Conservation (phyloP, 2,329 filamentous ascomycete genomes). For the Mollisia scopiformis region DNA sequence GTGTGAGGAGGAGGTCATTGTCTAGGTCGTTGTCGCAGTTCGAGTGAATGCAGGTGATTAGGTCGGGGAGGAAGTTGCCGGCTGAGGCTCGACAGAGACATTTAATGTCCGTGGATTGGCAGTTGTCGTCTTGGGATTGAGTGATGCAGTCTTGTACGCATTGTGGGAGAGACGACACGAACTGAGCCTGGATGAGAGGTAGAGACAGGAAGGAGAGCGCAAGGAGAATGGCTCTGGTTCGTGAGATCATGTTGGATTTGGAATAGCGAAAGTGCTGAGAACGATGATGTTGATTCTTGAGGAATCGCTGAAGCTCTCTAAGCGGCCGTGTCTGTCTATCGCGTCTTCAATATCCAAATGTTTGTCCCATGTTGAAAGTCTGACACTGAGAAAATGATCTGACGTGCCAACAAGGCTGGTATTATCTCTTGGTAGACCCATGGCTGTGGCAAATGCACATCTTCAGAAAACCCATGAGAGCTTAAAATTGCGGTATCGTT, state of each 20-base stretch:
- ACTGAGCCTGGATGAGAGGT: constrained; percentile 31
- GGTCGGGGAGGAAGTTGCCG: constrained; percentile 40
- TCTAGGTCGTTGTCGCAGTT: constrained; percentile 41
- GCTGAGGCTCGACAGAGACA: constrained; percentile 43
- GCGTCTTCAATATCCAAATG: background rate
- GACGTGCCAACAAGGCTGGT: background rate
- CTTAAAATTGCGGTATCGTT: background rate
- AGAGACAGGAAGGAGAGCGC: constrained; percentile 14
- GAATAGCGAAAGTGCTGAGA: background rate
- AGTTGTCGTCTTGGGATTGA: constrained; percentile 35
- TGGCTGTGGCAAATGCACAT: constrained; percentile 21
- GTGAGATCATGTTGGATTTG: constrained; percentile 8
- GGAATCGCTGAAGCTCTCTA: no score
- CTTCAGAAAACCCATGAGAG: constrained; percentile 1
- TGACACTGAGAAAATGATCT: background rate
- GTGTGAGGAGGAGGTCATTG: constrained; percentile 37
- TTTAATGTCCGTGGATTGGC: constrained; percentile 35
- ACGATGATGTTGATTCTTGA: no score
- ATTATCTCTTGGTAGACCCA: constrained; percentile 3
- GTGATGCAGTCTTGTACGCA: constrained; percentile 43
- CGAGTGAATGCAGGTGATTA: constrained; percentile 43
- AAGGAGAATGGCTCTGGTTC: constrained; percentile 2
- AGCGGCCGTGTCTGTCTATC: no score
- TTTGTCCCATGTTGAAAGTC: background rate
- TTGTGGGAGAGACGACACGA: constrained; percentile 28